Evolutionary conservation across 2,329 filamentous ascomycete genomes (phyloP), one percentile per base, ranked within the genome.

Genomic region (Cordyceps pruinosa): DNA sequence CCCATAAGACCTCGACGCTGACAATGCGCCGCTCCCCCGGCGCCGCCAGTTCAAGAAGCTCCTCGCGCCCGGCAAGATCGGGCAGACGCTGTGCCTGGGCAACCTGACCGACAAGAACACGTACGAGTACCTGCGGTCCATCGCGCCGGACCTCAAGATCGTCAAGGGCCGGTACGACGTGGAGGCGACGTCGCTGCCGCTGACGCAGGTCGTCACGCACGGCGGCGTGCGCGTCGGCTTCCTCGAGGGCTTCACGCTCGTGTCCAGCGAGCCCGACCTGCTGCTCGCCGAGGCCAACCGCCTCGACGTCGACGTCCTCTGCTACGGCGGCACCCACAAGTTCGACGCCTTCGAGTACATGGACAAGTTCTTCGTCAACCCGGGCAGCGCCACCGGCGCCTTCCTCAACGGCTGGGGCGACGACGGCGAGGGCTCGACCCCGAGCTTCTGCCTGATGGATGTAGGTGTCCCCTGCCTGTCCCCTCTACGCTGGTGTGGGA

Each of bases 371-470:
- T 87, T 87, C 63, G 82, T 87, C 63, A 87, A 87, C 66, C 84
- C 84, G 2, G 84, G 84, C 4, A 86, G 80, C 66, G 84, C 83
- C 25, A 87, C 84, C 5, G 84, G 84, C 10, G 84, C 84, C 3
- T 83, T 83, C 61, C 75, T 80, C 23, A 80, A 79, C 1, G 79
- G 80, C 21, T 85, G 81, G 78, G 75, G 74, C 21, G 74, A 75
- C 52, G 81, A 80, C 41, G 77, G 74, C n/a, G 84, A 89, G 68
- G 88, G 93, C 56, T 88, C 88, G 25, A 86, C 86, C 57, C 93
- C 93, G 26, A 96, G 91, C 70, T 97, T 97, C 73, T 96, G 94
- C 68, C 75, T 97, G 71, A 97, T 97, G 93, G 93, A 97, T 81
- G 92, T 97, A 72, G 77, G 90, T 87, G n/a, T n/a, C n/a, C n/a